A percentile compares a stretch with the other conserved stretches of the same genome.
These are phyloP conservation scores for Ophiocordyceps unilateralis DNA, from an alignment of 2,329 filamentous ascomycete genomes.

Conservation along the genomic window DNA sequence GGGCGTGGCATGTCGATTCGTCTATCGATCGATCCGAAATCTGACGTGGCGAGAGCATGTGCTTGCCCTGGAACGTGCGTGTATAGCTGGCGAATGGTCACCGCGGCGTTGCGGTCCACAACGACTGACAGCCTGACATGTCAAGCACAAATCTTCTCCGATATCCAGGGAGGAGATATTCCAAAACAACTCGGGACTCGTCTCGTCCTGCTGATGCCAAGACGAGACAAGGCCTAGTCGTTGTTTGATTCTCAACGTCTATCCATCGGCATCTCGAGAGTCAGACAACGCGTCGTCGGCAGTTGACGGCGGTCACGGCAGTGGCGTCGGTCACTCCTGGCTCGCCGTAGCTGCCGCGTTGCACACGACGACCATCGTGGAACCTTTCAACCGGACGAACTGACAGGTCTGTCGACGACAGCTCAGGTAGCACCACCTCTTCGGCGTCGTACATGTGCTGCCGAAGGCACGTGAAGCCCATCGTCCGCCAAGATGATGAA, in stretches of 20 bases:
- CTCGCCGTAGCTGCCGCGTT: not conserved
- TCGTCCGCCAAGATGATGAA: not conserved
- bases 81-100: no score
- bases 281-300: not conserved
- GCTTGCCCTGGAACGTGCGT: no score
- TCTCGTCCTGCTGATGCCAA: no score
- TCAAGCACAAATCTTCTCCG: no score
- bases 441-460: not conserved
- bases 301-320: not conserved
- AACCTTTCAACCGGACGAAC: slow-evolving; percentile 1
- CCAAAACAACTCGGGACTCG: no score
- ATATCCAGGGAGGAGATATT: no score
- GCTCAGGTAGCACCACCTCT: not conserved
- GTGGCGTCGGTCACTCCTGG: not conserved
- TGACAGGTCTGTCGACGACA: not conserved
- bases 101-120: no score
- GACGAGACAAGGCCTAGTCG: no score
- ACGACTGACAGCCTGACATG: no score
- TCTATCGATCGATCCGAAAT: no score
- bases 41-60: no score
- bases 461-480: not conserved
- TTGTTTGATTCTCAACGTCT: not conserved
- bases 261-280: not conserved
- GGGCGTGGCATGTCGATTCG: no score
- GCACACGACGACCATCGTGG: not conserved